phyloP scores from a whole-genome alignment of 176 grass and related monocot genomes.

The Oryza brachyantha region DNA sequence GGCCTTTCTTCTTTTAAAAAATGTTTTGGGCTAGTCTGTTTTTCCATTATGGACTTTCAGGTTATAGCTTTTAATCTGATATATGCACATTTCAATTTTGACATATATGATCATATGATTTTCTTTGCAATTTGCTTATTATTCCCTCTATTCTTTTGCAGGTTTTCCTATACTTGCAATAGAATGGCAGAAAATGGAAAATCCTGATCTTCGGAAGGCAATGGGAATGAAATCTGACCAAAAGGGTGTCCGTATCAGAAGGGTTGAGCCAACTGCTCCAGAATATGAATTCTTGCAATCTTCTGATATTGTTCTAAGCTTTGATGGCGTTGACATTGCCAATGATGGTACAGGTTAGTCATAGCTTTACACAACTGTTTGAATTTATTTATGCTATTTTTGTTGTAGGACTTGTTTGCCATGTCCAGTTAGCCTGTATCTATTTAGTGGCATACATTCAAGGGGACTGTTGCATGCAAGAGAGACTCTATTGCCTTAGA shows the following conservation, averaged over 20 bases:
- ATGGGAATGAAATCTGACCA: constrained; percentile 90
- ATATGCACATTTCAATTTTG: background rate
- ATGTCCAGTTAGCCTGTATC: background rate
- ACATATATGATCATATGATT: constrained; percentile 10
- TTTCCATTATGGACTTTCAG: background rate
- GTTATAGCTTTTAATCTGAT: background rate
- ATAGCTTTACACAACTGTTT: background rate
- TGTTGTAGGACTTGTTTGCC: background rate
- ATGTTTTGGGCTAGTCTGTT: background rate
- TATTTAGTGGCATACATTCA: background rate
- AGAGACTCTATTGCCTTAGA: background rate
- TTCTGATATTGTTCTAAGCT: constrained; percentile 92
- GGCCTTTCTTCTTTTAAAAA: background rate
- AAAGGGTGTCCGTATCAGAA: constrained; percentile 87
- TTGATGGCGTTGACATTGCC: constrained; percentile 88
- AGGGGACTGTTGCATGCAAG: background rate
- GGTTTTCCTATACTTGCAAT: constrained; percentile 91
- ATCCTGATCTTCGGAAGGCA: constrained; percentile 90
- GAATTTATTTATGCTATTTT: background rate
- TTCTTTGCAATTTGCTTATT: constrained; percentile 3
- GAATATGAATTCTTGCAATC: constrained; percentile 72
- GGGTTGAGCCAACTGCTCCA: constrained; percentile 88
- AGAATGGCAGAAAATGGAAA: constrained; percentile 99
- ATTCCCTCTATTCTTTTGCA: constrained; percentile 26
- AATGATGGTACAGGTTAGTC: constrained; percentile 93